Base-by-base conservation (phyloP, 345 rosid genomes). In the Turritis glabra region DNA sequence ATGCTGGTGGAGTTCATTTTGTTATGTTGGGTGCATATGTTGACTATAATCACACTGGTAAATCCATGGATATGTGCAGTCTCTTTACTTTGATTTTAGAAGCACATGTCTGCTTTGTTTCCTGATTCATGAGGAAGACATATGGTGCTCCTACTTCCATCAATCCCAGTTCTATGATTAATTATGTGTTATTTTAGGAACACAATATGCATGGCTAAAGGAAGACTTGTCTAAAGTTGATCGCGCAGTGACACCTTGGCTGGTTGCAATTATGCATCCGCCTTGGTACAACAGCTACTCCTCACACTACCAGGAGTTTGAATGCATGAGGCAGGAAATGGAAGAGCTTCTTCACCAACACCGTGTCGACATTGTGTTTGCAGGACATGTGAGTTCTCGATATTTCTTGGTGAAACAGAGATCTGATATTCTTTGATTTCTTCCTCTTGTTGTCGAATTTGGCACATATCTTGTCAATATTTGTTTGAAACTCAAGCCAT, bases 271-370 rank as follows among this genome's bases (percentile, higher is more conserved):
- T 14, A 85, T 87, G 97, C 97, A 93, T 83, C 80, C 96, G 12
- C 97, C 97, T 15, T 93, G 97, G 93, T 93, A 88, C 67, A 89
- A 84, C 68, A 89, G 90, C 80, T 90, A 89, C 57, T 74, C 86
- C 47, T 87, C 98, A 1, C 98, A 93, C 62, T 93, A 89, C 80
- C 92, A 89, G 62, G 98, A 90, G 76, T 89, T 86, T 69, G 98
- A 93, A 81, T 93, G 98, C 80, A 93, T 91, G 98, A 85, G 98
- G 78, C 91, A 81, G 77, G 88, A 84, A 79, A 91, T 93, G 92
- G 98, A 93, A 80, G 81, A 69, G 67, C 91, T 91, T 64, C 85
- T 93, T 14, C 89, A 88, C 74, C 84, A 83, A 72, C 80, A 89
- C 51, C 76, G 77, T 14, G 88, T 87, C 0, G 98, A 93, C 79